Percentiles rank a stretch among this genome's conserved stretches.
phyloP scores from a whole-genome alignment of 768 basidiomycete genomes.

The Boletus rufocinnamomeus region DNA sequence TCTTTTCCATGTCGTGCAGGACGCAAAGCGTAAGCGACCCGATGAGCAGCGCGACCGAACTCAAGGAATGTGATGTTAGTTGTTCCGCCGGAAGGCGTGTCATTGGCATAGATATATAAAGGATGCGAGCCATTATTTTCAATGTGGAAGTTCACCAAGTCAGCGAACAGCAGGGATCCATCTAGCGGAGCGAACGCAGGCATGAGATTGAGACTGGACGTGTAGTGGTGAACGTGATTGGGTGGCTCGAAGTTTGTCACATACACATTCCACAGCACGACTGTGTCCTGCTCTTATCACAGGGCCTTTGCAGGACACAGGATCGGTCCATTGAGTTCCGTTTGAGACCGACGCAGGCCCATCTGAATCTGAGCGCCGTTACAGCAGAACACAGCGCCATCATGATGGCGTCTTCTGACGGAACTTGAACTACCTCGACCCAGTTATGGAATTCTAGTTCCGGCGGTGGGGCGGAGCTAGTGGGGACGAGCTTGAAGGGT shows the following conservation, averaged over 20 bases:
- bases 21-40: constrained; percentile 30
- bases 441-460: not conserved
- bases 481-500: not conserved
- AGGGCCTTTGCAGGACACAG: not conserved
- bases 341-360: not conserved
- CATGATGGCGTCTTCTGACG: not conserved
- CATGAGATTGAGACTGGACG: not conserved
- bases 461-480: not conserved
- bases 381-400: not conserved
- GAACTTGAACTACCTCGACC: not conserved
- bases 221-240: not conserved
- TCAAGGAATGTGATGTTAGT: constrained; percentile 26
- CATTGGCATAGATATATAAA: constrained; percentile 18
- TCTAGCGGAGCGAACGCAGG: constrained; percentile 21
- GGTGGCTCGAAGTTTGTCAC: not conserved
- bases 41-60: constrained; percentile 34
- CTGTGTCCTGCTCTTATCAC: not conserved
- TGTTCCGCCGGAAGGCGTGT: constrained; percentile 8
- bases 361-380: not conserved
- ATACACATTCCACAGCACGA: not conserved
- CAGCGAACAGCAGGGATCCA: constrained; percentile 19
- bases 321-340: not conserved
- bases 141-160: constrained; percentile 29
- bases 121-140: constrained; percentile 17
- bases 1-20: constrained; percentile 21